Evolutionary conservation across 164 flowering plant species (phyloP), one percentile per base, ranked within the genome.

Genomic region (Umbellularia californica): DNA sequence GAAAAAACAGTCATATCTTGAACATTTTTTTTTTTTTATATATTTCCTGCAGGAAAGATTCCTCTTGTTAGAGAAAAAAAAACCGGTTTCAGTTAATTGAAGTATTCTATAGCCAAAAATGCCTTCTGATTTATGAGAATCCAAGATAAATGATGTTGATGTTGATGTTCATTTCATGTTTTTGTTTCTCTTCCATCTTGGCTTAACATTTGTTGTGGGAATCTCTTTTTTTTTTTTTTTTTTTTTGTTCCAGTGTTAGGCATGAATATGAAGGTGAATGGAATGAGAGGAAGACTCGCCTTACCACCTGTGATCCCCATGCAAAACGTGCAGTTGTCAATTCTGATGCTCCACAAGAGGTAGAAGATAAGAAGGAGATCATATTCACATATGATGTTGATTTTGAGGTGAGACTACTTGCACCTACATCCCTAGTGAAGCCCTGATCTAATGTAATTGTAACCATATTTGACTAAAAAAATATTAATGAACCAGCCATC

Each of bases 371-470:
- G 73, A 86, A 87, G 72, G 97, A 92, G 74, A 83, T 94, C 55
- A 87, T 94, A 52, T 94, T 94, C 76, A 91, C 98, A n/a, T 94
- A 94, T 73, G 98, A 94, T 80, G 94, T 94, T 68, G 90, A 89
- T 63, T 94, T 90, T 72, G 79, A 87, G 94, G 98, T 89, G 72
- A 72, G 81, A 19, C 58, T 27, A 10, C 72, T 52, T 22, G 35
- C 67, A 62, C 9, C 14, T 52, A 5, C 1, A 50, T 62, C 20
- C 50, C 7, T 68, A 9, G n/a, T 14, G 25, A 10, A 33, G 9
- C 69, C 2, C 19, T 55, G 60, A 55, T 55, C 19, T 55, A 20
- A 7, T 41, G 47, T 41, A 41, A 6, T 41, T 19, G 60, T 15
- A 55, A 55, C n/a, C 60, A 55, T 55, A 55, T 55, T 55, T 3